Percentiles rank a stretch among this genome's conserved stretches.
Evolutionary conservation across 2,329 filamentous ascomycete genomes (phyloP).

Genomic region (Neoarthrinium moseri): DNA sequence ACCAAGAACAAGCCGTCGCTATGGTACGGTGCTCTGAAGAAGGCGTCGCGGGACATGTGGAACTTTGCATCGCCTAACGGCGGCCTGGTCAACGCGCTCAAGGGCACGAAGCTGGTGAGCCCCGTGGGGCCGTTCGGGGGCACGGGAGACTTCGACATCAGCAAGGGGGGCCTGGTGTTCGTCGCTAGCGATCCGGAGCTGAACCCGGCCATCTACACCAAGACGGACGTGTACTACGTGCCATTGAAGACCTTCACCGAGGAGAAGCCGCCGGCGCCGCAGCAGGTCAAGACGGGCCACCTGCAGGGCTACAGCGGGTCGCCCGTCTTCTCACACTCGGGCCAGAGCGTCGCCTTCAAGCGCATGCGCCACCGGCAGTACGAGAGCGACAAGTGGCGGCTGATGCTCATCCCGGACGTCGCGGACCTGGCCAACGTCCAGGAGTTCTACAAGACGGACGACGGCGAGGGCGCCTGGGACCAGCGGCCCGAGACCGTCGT

Average conservation of each 20-base stretch:
- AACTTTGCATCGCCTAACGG: constrained; percentile 37
- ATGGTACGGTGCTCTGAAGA: constrained; percentile 31
- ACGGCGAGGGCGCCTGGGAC: constrained; percentile 65
- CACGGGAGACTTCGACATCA: constrained; percentile 76
- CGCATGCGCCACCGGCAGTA: constrained; percentile 77
- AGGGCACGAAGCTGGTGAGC: constrained; percentile 56
- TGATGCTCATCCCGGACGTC: constrained; percentile 65
- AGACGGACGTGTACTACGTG: constrained; percentile 76
- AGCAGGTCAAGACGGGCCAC: constrained; percentile 54
- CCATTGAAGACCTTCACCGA: constrained; percentile 62
- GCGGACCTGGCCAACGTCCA: constrained; percentile 54
- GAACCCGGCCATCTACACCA: constrained; percentile 73
- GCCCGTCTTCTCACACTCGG: constrained; percentile 74
- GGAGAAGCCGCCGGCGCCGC: constrained; percentile 45
- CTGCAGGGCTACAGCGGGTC: constrained; percentile 63
- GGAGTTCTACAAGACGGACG: constrained; percentile 60
- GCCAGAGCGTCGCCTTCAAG: constrained; percentile 70
- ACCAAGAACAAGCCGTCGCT: constrained; percentile 68
- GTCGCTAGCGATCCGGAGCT: constrained; percentile 72
- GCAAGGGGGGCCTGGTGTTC: constrained; percentile 65
- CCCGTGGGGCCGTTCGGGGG: constrained; percentile 80
- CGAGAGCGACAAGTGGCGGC: constrained; percentile 74
- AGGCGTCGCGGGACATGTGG: constrained; percentile 35
- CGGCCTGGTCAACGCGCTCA: constrained; percentile 63
- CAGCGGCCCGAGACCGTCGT: constrained; percentile 53